Base-by-base conservation (phyloP, 345 rosid genomes). In the Corchorus olitorius region DNA sequence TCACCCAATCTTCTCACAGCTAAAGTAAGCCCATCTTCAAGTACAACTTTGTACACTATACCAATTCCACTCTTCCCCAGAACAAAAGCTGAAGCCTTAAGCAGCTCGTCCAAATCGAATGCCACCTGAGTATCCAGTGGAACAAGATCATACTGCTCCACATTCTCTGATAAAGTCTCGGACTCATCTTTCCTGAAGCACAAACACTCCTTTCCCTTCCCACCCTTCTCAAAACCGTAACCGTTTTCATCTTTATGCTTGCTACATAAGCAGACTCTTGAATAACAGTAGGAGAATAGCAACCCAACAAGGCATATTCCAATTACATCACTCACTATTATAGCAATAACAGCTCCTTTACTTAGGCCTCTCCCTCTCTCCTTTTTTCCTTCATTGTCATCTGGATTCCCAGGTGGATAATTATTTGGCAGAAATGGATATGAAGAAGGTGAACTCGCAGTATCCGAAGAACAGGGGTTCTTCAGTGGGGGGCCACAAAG, bases 21-120 rank as follows among this genome's bases (percentile, higher is more conserved):
- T 52, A 93, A 83, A 56, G 91, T 93, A 35, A 89, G 87, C 39
- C 98, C 98, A 62, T 91, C 95, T 85, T 94, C 97, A 14, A 94
- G 93, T 70, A 96, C 98, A 60, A 96, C 97, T 84, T 94, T 94
- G 89, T 96, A 96, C 73, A 92, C 94, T 56, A 94, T 96, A 39
- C 99, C 99, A 41, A 92, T 91, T 78, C 98, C 97, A 46, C 98
- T 91, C 92, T 96, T 96, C 50, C 99, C 98, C 4, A 96, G 78
- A 69, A 96, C 98, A 80, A 96, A 96, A 73, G 98, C 99, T 0
- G 98, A 90, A 54, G 99, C 99, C 84, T 93, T 96, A 58, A 96
- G 93, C 77, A 96, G 84, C 84, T 96, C 98, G 67, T 96, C 98
- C 60, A 96, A 87, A 87, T 93, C 90, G 66, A 96, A 93, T 63